Conservation (phyloP, 441 rosid species). For the Macaranga tanarius region DNA sequence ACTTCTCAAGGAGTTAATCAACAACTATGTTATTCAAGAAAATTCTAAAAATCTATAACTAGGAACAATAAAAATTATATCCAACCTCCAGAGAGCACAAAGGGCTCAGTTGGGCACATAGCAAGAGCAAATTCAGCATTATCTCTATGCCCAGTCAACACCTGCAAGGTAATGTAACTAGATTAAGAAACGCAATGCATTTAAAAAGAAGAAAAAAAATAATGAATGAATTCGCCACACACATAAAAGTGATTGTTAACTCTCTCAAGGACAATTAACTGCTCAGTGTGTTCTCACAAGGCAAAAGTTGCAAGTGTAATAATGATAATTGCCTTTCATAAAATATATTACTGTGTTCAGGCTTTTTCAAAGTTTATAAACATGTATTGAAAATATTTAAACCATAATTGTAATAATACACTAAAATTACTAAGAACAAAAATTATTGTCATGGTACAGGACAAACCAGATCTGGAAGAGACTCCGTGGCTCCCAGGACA, state of each 20-base stretch:
- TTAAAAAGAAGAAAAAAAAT: conserved; percentile 7
- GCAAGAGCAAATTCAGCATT: conserved; percentile 98
- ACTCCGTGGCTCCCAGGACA: conserved; percentile 69
- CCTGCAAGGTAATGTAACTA: conserved; percentile 40
- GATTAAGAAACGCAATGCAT: conserved; percentile 13
- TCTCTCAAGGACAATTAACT: background rate
- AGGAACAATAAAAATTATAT: background rate
- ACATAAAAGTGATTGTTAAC: background rate
- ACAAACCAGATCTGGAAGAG: conserved; percentile 83
- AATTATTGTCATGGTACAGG: background rate
- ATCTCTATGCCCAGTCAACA: conserved; percentile 88
- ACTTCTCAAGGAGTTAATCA: background rate
- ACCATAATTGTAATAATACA: background rate
- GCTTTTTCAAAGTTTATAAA: background rate
- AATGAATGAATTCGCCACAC: background rate
- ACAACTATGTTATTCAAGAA: background rate
- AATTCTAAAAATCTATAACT: background rate
- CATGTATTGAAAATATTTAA: background rate
- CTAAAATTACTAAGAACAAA: background rate
- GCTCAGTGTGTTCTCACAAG: background rate
- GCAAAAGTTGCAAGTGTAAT: background rate
- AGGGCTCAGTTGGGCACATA: conserved; percentile 85
- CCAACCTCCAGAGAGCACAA: conserved; percentile 96
- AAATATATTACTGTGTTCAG: too few relatives aligned
- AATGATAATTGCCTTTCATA: background rate